These are phyloP conservation scores for Pleurostoma richardsiae DNA, from an alignment of 2,329 filamentous ascomycete genomes.

Conservation along the genomic window DNA sequence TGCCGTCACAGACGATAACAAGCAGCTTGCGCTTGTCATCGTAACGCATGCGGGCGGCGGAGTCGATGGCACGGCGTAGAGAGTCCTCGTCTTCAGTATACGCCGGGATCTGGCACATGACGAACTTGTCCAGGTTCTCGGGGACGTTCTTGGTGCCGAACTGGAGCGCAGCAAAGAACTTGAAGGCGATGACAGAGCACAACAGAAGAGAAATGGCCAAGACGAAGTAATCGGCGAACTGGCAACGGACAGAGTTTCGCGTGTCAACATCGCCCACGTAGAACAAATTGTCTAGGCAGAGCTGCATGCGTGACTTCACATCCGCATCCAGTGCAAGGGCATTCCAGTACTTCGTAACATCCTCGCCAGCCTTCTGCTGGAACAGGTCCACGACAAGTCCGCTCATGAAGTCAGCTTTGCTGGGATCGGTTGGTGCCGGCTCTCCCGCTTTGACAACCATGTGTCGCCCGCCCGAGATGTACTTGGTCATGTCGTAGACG, in stretches of 20 bases:
- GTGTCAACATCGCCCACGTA: constrained; percentile 91
- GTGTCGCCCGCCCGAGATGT: constrained; percentile 69
- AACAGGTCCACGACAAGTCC: constrained; percentile 70
- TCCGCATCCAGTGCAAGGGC: constrained; percentile 53
- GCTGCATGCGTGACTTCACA: constrained; percentile 63
- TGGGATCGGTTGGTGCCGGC: constrained; percentile 31
- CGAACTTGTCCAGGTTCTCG: constrained; percentile 95
- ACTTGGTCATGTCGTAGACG: constrained; percentile 87
- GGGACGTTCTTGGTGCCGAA: constrained; percentile 88
- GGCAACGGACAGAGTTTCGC: constrained; percentile 76
- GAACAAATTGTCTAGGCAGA: constrained; percentile 90
- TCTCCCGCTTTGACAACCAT: constrained; percentile 53
- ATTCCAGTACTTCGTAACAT: constrained; percentile 82
- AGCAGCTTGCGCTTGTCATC: constrained; percentile 97
- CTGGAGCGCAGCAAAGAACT: constrained; percentile 93
- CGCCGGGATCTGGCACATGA: constrained; percentile 95
- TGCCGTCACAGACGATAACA: constrained; percentile 90
- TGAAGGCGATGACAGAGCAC: constrained; percentile 81
- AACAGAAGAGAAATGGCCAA: constrained; percentile 79
- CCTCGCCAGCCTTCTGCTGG: constrained; percentile 66
- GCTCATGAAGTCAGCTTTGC: constrained; percentile 77
- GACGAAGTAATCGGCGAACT: constrained; percentile 86
- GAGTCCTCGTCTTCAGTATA: constrained; percentile 99
- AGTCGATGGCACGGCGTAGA: constrained; percentile 93
- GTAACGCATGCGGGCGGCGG: constrained; percentile 89